These are phyloP conservation scores for Aureobasidium mangrovei DNA, from an alignment of 2,329 filamentous ascomycete genomes.

Conservation along the genomic window DNA sequence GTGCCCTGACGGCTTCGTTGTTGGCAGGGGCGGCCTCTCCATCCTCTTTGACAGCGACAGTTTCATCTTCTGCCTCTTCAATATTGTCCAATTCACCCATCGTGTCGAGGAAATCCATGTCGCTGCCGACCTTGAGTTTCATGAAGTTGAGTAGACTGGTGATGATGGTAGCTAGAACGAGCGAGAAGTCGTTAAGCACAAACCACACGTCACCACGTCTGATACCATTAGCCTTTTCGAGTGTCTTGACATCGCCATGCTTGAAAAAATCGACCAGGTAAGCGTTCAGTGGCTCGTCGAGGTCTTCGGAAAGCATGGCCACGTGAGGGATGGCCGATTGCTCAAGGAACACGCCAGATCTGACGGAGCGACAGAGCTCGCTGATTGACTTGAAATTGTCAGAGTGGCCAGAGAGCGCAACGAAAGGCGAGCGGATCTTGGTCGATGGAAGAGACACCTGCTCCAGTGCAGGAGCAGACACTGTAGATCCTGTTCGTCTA, in stretches of 20 bases:
- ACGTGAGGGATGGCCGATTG: conserved; percentile 64
- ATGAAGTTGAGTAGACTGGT: conserved; percentile 53
- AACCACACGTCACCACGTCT: conserved; percentile 63
- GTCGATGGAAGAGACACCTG: conserved; percentile 29
- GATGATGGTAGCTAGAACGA: conserved; percentile 62
- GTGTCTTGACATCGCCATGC: conserved; percentile 54
- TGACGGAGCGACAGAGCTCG: conserved; percentile 58
- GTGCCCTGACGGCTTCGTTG: conserved; percentile 23
- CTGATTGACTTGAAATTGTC: conserved; percentile 57
- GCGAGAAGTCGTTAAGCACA: conserved; percentile 55
- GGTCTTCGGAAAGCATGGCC: conserved; percentile 49
- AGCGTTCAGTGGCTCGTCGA: conserved; percentile 50
- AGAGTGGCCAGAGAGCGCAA: conserved; percentile 58
- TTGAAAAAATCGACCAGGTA: conserved; percentile 71
- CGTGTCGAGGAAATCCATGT: conserved; percentile 44
- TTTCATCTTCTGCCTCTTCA: conserved; percentile 39
- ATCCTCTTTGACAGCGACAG: conserved; percentile 25
- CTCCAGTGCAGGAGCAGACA: background rate
- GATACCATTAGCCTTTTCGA: conserved; percentile 59
- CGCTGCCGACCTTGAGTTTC: conserved; percentile 37
- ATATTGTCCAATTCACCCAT: conserved; percentile 44
- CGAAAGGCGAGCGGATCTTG: conserved; percentile 56
- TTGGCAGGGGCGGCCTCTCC: conserved; percentile 20
- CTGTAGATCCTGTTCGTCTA: conserved; percentile 31
- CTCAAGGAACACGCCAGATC: conserved; percentile 65